Percentiles rank a stretch among this genome's conserved stretches.
Evolutionary conservation across 140 eudicot genomes (phyloP).

Genomic region (Eryngium alpinum): DNA sequence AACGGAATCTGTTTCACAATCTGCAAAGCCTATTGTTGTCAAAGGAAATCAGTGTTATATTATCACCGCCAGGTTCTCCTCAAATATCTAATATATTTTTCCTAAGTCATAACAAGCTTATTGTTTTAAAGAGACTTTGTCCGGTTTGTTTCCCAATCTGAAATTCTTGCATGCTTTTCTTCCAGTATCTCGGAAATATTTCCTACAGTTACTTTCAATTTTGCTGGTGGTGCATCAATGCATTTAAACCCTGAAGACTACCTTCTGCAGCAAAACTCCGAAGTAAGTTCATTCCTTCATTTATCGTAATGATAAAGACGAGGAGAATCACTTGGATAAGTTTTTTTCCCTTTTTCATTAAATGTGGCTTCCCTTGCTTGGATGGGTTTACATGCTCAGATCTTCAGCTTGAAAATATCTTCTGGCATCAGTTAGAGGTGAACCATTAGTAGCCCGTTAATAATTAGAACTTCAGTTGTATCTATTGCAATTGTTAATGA

Average conservation of each 20-base stretch:
- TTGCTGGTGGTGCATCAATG: conserved; percentile 76
- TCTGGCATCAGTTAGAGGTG: not conserved
- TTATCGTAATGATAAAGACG: not conserved
- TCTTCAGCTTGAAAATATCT: not conserved
- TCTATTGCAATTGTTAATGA: not conserved
- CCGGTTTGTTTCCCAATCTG: not conserved
- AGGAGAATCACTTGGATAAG: not conserved
- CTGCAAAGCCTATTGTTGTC: conserved; percentile 58
- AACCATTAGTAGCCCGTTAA: too few relatives aligned
- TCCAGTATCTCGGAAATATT: conserved; percentile 53
- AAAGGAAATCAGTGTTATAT: conserved; percentile 73
- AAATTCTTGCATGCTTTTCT: conserved; percentile 4
- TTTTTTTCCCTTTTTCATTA: not conserved
- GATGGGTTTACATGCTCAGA: not conserved
- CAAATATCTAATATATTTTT: conserved; percentile 5
- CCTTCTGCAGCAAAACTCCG: conserved; percentile 60
- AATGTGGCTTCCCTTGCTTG: not conserved
- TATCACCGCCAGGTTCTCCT: conserved; percentile 58
- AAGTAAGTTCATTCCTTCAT: conserved; percentile 36
- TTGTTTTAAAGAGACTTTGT: not conserved
- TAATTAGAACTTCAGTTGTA: not conserved
- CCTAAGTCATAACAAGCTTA: conserved; percentile 6
- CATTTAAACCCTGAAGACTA: conserved; percentile 59
- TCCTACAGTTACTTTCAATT: conserved; percentile 60
- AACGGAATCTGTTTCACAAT: conserved; percentile 47